phyloP scores from a whole-genome alignment of 2,329 filamentous ascomycete genomes.

The Colletotrichum sidae region DNA sequence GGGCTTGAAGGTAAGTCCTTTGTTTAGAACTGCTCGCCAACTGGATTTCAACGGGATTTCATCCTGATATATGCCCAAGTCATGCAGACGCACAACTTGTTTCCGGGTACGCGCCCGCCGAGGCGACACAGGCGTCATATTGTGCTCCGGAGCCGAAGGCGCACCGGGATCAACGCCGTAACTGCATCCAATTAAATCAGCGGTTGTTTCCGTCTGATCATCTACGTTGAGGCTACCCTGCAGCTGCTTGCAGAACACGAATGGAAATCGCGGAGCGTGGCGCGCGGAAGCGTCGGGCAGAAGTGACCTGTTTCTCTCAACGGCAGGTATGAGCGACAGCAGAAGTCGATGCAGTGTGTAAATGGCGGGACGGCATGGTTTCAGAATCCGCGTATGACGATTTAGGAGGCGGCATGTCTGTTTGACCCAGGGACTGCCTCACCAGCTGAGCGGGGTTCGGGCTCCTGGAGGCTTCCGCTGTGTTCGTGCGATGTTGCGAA shows the following conservation, averaged over 20 bases:
- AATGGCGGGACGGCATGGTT: constrained; percentile 24
- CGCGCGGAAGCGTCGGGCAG: neutral
- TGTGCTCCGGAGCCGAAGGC: constrained; percentile 7
- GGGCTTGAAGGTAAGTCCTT: neutral
- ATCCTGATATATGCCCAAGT: constrained; percentile 5
- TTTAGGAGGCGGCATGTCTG: neutral
- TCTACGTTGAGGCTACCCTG: neutral
- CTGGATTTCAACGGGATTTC: neutral
- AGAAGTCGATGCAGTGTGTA: constrained; percentile 1
- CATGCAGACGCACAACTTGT: constrained; percentile 12
- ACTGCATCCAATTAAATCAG: constrained; percentile 15
- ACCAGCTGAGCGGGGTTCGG: constrained; percentile 19
- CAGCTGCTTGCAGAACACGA: neutral
- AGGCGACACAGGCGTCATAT: constrained; percentile 1
- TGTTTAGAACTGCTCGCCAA: neutral
- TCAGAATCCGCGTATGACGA: constrained; percentile 10
- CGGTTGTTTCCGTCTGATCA: constrained; percentile 15
- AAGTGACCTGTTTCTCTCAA: neutral
- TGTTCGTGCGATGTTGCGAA: neutral
- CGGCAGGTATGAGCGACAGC: constrained; percentile 27
- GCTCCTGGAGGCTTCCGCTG: constrained; percentile 7
- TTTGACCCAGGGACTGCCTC: neutral
- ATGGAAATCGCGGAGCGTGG: neutral
- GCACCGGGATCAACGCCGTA: constrained; percentile 11
- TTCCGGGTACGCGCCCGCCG: constrained; percentile 18